phyloP scores from a whole-genome alignment of 192 early-diverging fungal species.

The Coemansia sp. region DNA sequence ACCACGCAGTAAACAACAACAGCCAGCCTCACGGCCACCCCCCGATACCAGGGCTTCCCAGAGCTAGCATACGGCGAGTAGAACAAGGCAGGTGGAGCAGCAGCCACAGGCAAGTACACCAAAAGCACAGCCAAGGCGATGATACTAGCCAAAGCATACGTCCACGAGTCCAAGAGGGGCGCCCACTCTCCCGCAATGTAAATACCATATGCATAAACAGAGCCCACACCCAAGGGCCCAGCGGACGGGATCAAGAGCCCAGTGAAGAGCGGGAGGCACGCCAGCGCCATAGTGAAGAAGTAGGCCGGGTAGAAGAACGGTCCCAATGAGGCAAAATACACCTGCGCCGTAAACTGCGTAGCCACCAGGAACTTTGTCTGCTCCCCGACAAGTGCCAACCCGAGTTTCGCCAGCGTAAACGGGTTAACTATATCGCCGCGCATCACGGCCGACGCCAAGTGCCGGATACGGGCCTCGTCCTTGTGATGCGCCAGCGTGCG shows the following conservation, averaged over 20 bases:
- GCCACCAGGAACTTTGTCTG: slow-evolving; percentile 47
- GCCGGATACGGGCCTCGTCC: slow-evolving; percentile 16
- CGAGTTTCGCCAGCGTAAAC: slow-evolving; percentile 14
- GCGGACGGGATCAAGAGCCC: slow-evolving; percentile 68
- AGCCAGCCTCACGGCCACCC: slow-evolving; percentile 12
- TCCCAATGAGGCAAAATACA: slow-evolving; percentile 29
- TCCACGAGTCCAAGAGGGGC: slow-evolving; percentile 49
- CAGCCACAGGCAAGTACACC: slow-evolving; percentile 44
- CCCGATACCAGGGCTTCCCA: slow-evolving; percentile 25
- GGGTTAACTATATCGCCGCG: slow-evolving; percentile 14
- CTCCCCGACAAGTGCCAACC: slow-evolving; percentile 23
- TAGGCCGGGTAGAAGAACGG: slow-evolving; percentile 61
- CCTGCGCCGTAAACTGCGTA: slow-evolving; percentile 50
- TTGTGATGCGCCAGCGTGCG: slow-evolving; percentile 26
- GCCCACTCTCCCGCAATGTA: slow-evolving; percentile 48
- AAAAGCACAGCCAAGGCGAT: slow-evolving; percentile 33
- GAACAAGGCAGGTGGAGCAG: slow-evolving; percentile 28
- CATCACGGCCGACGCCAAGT: slow-evolving; percentile 8
- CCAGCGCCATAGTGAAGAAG: slow-evolving; percentile 44
- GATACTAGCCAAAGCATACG: slow-evolving; percentile 37
- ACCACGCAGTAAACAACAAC: slow-evolving; percentile 23
- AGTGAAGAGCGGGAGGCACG: slow-evolving; percentile 65
- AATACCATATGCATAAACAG: slow-evolving; percentile 59
- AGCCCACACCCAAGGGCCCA: slow-evolving; percentile 35
- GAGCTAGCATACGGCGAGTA: slow-evolving; percentile 16